Percentiles rank a stretch among this genome's conserved stretches.
phyloP scores from a whole-genome alignment of 129 eudicot genomes.

The Heracleum sosnowskyi region DNA sequence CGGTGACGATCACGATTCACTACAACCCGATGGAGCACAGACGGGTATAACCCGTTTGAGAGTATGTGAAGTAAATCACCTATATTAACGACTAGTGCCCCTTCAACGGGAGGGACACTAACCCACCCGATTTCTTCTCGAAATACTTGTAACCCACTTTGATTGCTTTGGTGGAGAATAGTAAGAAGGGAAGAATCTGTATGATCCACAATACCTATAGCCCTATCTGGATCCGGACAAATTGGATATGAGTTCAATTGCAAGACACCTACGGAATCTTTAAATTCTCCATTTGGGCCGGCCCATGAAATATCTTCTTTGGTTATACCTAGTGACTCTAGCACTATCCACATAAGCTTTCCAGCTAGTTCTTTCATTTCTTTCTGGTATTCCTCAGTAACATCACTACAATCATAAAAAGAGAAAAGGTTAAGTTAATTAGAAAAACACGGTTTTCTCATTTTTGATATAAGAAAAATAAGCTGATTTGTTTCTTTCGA shows the following conservation, averaged over 20 bases:
- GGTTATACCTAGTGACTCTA: conserved; percentile 69
- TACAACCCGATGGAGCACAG: conserved; percentile 80
- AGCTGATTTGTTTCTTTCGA: background rate
- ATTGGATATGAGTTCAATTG: conserved; percentile 91
- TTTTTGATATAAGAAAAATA: background rate
- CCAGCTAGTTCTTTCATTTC: conserved; percentile 57
- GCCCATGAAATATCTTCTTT: conserved; percentile 56
- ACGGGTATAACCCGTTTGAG: conserved; percentile 72
- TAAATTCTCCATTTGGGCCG: conserved; percentile 24
- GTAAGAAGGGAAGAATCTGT: conserved; percentile 68
- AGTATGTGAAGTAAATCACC: conserved; percentile 82
- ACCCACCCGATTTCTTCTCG: conserved; percentile 57
- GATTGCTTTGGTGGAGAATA: conserved; percentile 73
- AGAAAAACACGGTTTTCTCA: too few relatives aligned
- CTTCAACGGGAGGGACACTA: conserved; percentile 55
- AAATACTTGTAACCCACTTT: conserved; percentile 68
- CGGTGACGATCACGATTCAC: conserved; percentile 74
- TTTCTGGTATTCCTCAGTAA: conserved; percentile 51
- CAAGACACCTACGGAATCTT: conserved; percentile 42
- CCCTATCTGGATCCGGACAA: conserved; percentile 94
- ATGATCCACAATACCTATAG: conserved; percentile 88
- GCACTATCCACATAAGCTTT: conserved; percentile 66
- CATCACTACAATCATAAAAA: conserved; percentile 40
- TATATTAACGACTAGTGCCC: conserved; percentile 66
- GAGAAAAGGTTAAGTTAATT: conserved; percentile 7